A percentile compares a stretch with the other conserved stretches of the same genome.
phyloP scores from a whole-genome alignment of 23 red algal species.

The Pyropia yezoensis region DNA sequence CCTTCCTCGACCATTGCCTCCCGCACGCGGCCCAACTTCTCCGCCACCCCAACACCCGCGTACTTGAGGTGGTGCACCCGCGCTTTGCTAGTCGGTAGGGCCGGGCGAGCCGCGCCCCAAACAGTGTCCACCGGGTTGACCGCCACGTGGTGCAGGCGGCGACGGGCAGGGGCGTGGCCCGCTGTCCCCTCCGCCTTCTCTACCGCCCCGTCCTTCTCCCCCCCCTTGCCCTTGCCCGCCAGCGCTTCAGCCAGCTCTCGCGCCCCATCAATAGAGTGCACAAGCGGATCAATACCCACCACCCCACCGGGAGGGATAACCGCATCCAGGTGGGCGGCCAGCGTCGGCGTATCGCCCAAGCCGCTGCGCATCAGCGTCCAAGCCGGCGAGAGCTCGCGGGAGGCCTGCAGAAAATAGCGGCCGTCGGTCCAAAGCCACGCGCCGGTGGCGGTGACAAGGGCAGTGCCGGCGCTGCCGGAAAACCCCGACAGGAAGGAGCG shows the following conservation, averaged over 20 bases:
- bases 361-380: conserved; percentile 86
- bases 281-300: conserved; percentile 72
- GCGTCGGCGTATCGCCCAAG: conserved; percentile 43
- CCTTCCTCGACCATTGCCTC: conserved; percentile 32
- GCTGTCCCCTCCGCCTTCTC: neutral
- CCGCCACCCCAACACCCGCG: conserved; percentile 34
- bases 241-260: conserved; percentile 10
- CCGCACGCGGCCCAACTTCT: conserved; percentile 55
- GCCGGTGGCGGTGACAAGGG: conserved; percentile 42
- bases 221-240: conserved; percentile 13
- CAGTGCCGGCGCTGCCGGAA: conserved; percentile 83
- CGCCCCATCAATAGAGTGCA: conserved; percentile 30
- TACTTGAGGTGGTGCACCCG: conserved; percentile 57
- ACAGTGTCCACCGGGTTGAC: conserved; percentile 69
- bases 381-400: conserved; percentile 44
- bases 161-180: too few species aligned
- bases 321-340: conserved; percentile 31
- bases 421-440: conserved; percentile 96
- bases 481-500: conserved; percentile 76
- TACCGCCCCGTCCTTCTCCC: neutral
- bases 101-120: conserved; percentile 45
- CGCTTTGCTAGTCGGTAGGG: conserved; percentile 23
- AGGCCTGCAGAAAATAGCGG: conserved; percentile 86
- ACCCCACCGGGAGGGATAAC: conserved; percentile 2
- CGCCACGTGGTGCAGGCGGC: neutral